A percentile compares a stretch with the other conserved stretches of the same genome.
Evolutionary conservation across 176 grass and related monocot species (phyloP).

Genomic region (Phoenix roebelenii): DNA sequence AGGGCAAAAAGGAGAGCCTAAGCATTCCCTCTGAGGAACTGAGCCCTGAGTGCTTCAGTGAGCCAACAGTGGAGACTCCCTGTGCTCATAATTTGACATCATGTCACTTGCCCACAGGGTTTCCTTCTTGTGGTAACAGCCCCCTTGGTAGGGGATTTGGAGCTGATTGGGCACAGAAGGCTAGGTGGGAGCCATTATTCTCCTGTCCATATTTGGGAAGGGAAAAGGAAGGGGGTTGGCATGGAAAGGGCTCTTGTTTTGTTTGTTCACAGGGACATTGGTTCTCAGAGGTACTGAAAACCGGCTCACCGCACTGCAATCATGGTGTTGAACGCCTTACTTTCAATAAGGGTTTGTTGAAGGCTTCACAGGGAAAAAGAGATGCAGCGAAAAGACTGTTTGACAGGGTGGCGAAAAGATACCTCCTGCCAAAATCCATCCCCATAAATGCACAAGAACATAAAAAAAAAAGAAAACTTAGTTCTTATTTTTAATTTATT

Average conservation of each 20-base stretch:
- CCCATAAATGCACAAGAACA: no score
- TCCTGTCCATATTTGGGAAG: background rate
- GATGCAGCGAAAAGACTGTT: no score
- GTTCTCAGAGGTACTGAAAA: background rate
- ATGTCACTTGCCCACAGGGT: background rate
- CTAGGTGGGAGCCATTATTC: background rate
- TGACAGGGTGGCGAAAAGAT: no score
- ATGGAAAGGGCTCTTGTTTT: background rate
- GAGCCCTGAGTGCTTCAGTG: background rate
- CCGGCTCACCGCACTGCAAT: background rate
- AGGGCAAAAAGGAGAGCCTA: background rate
- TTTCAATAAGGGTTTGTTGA: background rate
- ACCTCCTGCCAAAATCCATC: no score
- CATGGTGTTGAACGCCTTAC: background rate
- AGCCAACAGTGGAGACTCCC: background rate
- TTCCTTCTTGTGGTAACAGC: no score
- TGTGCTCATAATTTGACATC: background rate
- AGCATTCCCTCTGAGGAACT: background rate
- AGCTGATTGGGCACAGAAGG: background rate
- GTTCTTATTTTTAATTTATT: no score
- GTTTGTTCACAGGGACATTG: background rate
- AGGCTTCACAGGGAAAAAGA: no score
- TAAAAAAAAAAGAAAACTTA: no score
- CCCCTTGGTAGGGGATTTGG: background rate
- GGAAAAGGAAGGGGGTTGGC: background rate